phyloP scores from a whole-genome alignment of 1,284 basidiomycete species.

The Bondarzewia mesenterica region DNA sequence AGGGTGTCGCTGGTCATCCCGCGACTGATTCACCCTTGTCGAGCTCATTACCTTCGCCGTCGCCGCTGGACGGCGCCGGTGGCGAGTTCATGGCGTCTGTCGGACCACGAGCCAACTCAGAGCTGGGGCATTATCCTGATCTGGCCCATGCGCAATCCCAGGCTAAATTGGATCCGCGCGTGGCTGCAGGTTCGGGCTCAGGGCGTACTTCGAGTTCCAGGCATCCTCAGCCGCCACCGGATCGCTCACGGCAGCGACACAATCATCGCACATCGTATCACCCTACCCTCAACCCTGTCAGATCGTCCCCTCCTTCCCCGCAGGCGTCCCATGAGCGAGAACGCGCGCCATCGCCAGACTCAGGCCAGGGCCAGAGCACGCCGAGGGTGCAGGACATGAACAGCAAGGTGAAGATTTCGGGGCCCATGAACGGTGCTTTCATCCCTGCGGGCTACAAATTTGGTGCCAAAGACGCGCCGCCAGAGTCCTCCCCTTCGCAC shows the following conservation, averaged over 20 bases:
- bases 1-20: slow-evolving; percentile 28
- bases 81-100: slow-evolving; percentile 28
- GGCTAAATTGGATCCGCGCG: slow-evolving; percentile 24
- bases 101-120: slow-evolving; percentile 59
- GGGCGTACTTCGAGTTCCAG: slow-evolving; percentile 10
- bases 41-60: slow-evolving; percentile 40
- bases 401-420: slow-evolving; percentile 80
- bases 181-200: slow-evolving; percentile 6
- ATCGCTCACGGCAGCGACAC: slow-evolving; percentile 43
- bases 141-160: slow-evolving; percentile 22
- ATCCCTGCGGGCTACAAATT: slow-evolving; percentile 90
- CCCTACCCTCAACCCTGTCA: slow-evolving; percentile 40
- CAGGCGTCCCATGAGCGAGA: slow-evolving; percentile 21
- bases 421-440: slow-evolving; percentile 77
- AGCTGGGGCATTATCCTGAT: slow-evolving; percentile 72
- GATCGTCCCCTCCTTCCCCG: slow-evolving; percentile 32
- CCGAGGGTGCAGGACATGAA: slow-evolving; percentile 26
- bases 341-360: slow-evolving; percentile 56
- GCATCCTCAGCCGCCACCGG: slow-evolving; percentile 42
- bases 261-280: slow-evolving; percentile 46
- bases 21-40: slow-evolving; percentile 38
- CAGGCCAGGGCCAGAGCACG: slow-evolving; percentile 34
- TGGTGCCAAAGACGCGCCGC: slow-evolving; percentile 53
- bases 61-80: slow-evolving; percentile 34
- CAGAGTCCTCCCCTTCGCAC: slow-evolving; percentile 32